Conservation (phyloP, 306 rosid genomes). For the Abrus pulchellus region DNA sequence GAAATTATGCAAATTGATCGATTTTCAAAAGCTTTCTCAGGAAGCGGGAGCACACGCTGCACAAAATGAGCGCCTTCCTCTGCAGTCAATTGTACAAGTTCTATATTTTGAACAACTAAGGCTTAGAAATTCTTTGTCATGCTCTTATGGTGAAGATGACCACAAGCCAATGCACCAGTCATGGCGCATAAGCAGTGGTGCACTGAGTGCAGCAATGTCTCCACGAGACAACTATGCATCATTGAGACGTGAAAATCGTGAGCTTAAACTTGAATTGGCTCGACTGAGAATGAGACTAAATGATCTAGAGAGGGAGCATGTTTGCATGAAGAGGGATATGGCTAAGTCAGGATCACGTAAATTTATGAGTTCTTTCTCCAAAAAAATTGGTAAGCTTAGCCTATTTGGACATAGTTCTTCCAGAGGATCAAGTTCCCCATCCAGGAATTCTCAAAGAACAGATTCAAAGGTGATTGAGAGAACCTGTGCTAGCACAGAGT, state of each 20-base stretch:
- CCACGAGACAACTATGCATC: constrained; percentile 98
- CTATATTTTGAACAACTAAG: constrained; percentile 92
- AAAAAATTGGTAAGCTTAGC: constrained; percentile 76
- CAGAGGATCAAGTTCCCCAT: constrained; percentile 91
- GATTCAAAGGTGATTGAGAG: constrained; percentile 94
- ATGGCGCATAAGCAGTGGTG: constrained; percentile 98
- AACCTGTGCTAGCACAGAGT: constrained; percentile 96
- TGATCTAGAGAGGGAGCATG: constrained; percentile 97
- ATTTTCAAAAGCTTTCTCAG: constrained; percentile 93
- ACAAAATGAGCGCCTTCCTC: constrained; percentile 96
- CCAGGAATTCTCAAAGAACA: constrained; percentile 87
- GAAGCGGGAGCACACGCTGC: constrained; percentile 99
- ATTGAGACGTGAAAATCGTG: constrained; percentile 95
- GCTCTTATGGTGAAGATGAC: constrained; percentile 81
- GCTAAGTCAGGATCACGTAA: constrained; percentile 87
- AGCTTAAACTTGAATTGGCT: constrained; percentile 92
- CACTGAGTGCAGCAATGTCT: constrained; percentile 98
- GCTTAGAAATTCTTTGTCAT: constrained; percentile 78
- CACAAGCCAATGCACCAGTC: constrained; percentile 91
- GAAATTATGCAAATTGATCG: constrained; percentile 86
- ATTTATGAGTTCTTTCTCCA: constrained; percentile 89
- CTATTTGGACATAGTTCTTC: constrained; percentile 87
- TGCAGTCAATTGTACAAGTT: constrained; percentile 96
- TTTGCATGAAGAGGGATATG: constrained; percentile 99
- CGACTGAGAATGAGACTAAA: constrained; percentile 89